Percentiles rank a stretch among this genome's conserved stretches.
Conservation (phyloP, 805 yeast species). For the Hanseniaspora pseudoguilliermondii region DNA sequence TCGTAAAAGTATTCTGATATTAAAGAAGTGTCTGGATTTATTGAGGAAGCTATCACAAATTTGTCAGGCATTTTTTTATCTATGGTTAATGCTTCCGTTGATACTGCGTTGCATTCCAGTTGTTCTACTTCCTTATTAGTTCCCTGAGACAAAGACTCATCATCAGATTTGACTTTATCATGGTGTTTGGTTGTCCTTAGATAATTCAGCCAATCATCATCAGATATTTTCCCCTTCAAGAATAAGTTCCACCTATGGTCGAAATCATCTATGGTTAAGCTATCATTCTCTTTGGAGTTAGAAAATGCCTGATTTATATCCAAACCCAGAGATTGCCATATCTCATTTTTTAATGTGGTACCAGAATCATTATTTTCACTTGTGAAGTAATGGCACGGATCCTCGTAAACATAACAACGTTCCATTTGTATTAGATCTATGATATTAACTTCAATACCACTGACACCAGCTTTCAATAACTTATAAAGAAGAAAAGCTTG, state of each 20-base stretch:
- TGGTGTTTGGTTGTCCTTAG: background rate
- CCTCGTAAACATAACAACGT: conserved; percentile 11
- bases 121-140: background rate
- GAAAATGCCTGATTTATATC: background rate
- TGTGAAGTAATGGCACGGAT: conserved; percentile 8
- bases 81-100: background rate
- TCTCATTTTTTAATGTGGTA: background rate
- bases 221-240: conserved; percentile 2
- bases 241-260: background rate
- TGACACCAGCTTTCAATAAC: conserved; percentile 2
- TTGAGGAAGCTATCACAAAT: background rate
- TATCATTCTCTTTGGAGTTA: background rate
- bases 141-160: background rate
- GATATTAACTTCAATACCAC: background rate
- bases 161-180: background rate
- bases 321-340: conserved; percentile 11
- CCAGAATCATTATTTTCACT: background rate
- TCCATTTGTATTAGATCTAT: conserved; percentile 12
- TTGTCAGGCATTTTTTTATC: background rate
- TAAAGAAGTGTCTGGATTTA: conserved; percentile 4
- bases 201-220: conserved; percentile 6
- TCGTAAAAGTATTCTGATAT: conserved; percentile 12
- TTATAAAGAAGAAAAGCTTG: conserved; percentile 40
- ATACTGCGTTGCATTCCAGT: background rate
- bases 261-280: background rate